Base-by-base conservation (phyloP, 208 protist genomes). In the Borovskyia barvae region DNA sequence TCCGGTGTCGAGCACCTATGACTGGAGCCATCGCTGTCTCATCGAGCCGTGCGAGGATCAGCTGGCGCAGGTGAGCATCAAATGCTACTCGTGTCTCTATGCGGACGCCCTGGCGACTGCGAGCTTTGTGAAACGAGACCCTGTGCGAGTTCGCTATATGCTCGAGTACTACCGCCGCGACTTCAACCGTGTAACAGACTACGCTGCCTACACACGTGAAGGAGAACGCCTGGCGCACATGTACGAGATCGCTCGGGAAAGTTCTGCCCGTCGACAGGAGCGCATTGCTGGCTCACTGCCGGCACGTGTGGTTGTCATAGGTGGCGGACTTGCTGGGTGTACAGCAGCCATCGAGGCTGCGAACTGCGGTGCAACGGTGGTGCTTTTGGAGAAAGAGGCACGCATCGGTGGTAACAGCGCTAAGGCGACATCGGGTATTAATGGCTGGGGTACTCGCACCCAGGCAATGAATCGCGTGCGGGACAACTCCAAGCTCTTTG, bases 391-490 rank as follows among this genome's bases (percentile, higher is more conserved):
- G 28, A 97, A 95, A 77, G 77, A 85, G 41, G 0, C 22, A 5
- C 49, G 29, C 20, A 17, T 94, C 3, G 95, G 95, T 47, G 95
- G 95, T 36, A 98, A 98, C 72, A 95, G 86, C 14, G 87, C 83
- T 28, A 98, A 98, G 77, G 95, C 95, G 5, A 93, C 85, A 5
- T 96, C 88, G 6, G 95, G 95, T 60, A 97, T 97, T 46, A 97
- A 97, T 62, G 92, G 69, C 11, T 82, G 78, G 61, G 64, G 65
- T 22, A 93, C 94, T 0, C 68, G 71, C 28, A 73, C 82, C 15
- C 92, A 97, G 73, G 71, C 70, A 14, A 30, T 66, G 47, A 25
- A 63, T 19, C 51, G 66, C 32, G 58, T 88, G 22, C 30, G 45
- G 14, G 80, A 87, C 65, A 62, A 60, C 43, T 68, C 66, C 39